Evolutionary conservation across 2,329 filamentous ascomycete species (phyloP), one percentile per base, ranked within the genome.

Genomic region (Seiridium unicorne): DNA sequence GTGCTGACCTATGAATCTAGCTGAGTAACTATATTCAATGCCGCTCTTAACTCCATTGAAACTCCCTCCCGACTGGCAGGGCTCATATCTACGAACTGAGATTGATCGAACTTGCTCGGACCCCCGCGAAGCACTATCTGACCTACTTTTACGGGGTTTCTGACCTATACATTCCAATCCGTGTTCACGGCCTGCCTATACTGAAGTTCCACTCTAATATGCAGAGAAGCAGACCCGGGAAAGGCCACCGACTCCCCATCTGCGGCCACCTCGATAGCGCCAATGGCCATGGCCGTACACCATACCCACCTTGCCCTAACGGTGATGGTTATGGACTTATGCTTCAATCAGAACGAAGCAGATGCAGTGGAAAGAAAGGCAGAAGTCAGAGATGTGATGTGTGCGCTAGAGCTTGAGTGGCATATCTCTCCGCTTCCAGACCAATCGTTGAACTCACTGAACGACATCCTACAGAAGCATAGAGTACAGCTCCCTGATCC

Each of bases 241-340:
- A 35, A 42, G 51, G n/a, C 18, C 60, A 26, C 13, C 40, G n/a
- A 34, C 53, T 35, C 53, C 18, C 57, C 60, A 8, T 44, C 53
- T 18, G 48, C 59, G 6, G 56, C 60, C 1, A 62, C 62, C 36
- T 56, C 57, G 38, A 64, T 58, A 10, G 62, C 62, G 34, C 63
- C 61, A 11, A 64, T 64, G 63, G 63, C 59, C 5, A 62, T 62
- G 58, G 63, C 63, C 13, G 63, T 64, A 36, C 63, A 64, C 35
- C 65, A 63, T 31, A 65, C 60, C 10, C 61, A 66, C 46, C 53
- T 66, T 8, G 64, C 64, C 1, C 44, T 66, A 3, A 62, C 61
- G 11, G 58, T 65, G 8, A 54, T 65, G 51, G 63, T 66, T 26
- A 66, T 65, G 64, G 63, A 65, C 9, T 38, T 65, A n/a, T 66